Percentiles rank a stretch among this genome's conserved stretches.
Conservation (phyloP, 176 grass and related monocot species). For the Rhynchospora pubera region DNA sequence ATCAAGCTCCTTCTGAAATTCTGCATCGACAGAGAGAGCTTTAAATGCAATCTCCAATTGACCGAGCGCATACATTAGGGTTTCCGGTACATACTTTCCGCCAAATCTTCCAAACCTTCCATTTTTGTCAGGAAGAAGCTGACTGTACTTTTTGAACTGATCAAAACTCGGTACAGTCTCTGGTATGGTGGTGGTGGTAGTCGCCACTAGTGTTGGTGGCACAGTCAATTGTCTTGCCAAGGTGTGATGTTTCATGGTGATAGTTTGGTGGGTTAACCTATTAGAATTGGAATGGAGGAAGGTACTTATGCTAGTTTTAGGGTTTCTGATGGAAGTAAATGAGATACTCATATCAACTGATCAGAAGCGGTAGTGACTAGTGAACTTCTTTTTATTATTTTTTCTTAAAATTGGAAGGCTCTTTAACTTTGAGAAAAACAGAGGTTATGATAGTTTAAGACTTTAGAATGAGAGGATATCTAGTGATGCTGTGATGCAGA, state of each 20-base stretch:
- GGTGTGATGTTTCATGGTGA: background rate
- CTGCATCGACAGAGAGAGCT: slow-evolving; percentile 41
- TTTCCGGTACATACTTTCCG: slow-evolving; percentile 88
- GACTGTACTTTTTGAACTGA: background rate
- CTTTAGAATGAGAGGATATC: too few relatives aligned
- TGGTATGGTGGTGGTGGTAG: background rate
- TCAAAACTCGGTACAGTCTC: background rate
- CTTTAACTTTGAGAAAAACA: background rate
- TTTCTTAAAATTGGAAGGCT: background rate
- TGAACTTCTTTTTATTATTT: background rate
- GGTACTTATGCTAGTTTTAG: background rate
- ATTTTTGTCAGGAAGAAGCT: slow-evolving; percentile 36
- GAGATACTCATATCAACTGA: background rate
- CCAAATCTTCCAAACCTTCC: slow-evolving; percentile 78
- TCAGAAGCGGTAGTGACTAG: background rate
- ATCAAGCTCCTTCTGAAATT: slow-evolving; percentile 72
- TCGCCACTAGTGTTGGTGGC: background rate
- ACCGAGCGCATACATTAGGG: slow-evolving; percentile 77
- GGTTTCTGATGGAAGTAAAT: background rate
- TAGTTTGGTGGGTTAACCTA: background rate
- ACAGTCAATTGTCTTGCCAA: background rate
- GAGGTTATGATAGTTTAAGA: too few relatives aligned
- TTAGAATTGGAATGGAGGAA: background rate
- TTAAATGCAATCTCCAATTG: slow-evolving; percentile 72
- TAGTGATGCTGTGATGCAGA: background rate